Evolutionary conservation across 2,329 filamentous ascomycete species (phyloP).

Genomic region (Dryadomyces quercus-mongolicae): DNA sequence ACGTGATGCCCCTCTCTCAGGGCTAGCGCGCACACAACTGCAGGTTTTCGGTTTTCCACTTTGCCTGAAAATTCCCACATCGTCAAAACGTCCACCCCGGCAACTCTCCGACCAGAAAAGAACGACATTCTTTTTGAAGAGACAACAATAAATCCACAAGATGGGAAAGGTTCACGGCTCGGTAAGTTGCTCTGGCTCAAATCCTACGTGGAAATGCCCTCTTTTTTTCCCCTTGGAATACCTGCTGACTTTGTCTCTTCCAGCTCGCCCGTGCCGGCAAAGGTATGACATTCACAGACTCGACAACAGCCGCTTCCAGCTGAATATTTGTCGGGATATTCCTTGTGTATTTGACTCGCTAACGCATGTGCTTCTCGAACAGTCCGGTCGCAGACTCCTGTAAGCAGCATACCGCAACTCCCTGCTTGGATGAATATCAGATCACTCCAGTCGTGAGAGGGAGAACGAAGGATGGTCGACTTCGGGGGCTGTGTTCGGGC

Average conservation of each 20-base stretch:
- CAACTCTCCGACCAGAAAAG: constrained; percentile 5
- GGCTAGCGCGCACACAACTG: constrained; percentile 13
- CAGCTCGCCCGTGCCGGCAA: constrained; percentile 47
- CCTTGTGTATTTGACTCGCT: not conserved
- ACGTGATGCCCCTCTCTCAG: not conserved
- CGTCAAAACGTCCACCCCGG: not conserved
- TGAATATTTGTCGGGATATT: too few species aligned
- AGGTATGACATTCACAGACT: constrained; percentile 56
- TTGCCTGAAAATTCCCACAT: not conserved
- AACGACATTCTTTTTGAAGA: not conserved
- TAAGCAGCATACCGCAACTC: constrained; percentile 4
- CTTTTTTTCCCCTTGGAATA: not conserved
- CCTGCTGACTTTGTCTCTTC: constrained; percentile 4
- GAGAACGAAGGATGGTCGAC: not conserved
- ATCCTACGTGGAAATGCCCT: not conserved
- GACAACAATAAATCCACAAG: constrained; percentile 3
- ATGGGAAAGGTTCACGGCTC: constrained; percentile 16
- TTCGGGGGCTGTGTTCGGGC: not conserved
- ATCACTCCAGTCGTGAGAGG: not conserved
- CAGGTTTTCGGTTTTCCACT: not conserved
- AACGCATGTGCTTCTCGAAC: not conserved
- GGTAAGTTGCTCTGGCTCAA: constrained; percentile 4
- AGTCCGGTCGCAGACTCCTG: constrained; percentile 15
- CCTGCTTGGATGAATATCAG: not conserved
- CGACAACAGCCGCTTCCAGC: not conserved